phyloP scores from a whole-genome alignment of 768 basidiomycete genomes.

The Pulveroboletus ravenelii region DNA sequence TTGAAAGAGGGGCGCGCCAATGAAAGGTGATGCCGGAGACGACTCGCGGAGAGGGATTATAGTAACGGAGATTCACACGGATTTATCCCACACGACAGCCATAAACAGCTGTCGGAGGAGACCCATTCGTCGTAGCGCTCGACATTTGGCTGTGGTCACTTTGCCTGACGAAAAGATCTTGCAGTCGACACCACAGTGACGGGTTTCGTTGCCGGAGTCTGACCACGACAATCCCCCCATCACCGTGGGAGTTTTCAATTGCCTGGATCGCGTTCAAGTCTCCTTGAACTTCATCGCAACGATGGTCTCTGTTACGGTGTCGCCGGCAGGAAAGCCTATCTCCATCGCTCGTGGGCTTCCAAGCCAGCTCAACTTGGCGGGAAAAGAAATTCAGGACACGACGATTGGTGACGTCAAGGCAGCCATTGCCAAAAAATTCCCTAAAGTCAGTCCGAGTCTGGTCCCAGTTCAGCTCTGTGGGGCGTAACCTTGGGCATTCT shows the following conservation, averaged over 20 bases:
- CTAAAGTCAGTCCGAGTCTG: slow-evolving; percentile 35
- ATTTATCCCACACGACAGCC: no score
- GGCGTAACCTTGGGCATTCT: slow-evolving; percentile 3
- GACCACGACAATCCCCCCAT: neutral
- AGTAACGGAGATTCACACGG: no score
- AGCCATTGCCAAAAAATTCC: slow-evolving; percentile 52
- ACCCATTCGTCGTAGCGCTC: no score
- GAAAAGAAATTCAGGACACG: slow-evolving; percentile 39
- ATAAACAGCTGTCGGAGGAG: no score
- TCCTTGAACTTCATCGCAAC: neutral
- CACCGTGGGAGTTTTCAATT: neutral
- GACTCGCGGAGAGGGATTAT: no score
- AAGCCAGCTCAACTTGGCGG: slow-evolving; percentile 43
- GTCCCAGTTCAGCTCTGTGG: neutral
- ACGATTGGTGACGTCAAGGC: slow-evolving; percentile 69
- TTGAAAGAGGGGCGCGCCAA: no score
- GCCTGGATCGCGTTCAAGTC: neutral
- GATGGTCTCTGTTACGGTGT: slow-evolving; percentile 56
- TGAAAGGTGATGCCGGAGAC: no score
- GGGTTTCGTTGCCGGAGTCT: no score
- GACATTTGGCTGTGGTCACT: no score
- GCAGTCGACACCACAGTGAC: no score
- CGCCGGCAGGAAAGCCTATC: slow-evolving; percentile 43
- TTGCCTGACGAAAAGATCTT: no score
- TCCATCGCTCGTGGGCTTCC: slow-evolving; percentile 50